A percentile compares a stretch with the other conserved stretches of the same genome.
phyloP scores from a whole-genome alignment of 306 rosid species.

The Astragalus glycyphyllos region DNA sequence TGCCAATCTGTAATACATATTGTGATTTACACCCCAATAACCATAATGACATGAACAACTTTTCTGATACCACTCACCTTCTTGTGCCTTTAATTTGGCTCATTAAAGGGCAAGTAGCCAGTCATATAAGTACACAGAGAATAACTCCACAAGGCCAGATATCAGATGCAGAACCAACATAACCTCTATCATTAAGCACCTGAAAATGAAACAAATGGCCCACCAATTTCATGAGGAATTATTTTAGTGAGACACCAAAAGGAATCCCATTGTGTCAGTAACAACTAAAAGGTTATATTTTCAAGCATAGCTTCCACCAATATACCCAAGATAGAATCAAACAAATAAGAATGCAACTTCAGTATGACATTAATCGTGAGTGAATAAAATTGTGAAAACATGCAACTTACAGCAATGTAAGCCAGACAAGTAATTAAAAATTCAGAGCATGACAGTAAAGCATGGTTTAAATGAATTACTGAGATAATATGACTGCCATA shows the following conservation, averaged over 20 bases:
- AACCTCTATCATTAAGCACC: slow-evolving; percentile 91
- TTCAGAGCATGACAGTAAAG: not conserved
- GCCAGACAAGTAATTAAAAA: slow-evolving; percentile 16
- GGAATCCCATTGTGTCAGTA: too few species aligned
- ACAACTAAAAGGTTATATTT: too few species aligned
- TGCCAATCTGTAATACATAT: slow-evolving; percentile 67
- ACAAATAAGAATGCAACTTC: too few species aligned
- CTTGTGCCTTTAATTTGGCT: slow-evolving; percentile 56
- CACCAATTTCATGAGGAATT: too few species aligned
- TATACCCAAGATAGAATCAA: too few species aligned
- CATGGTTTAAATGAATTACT: not conserved
- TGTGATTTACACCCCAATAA: slow-evolving; percentile 25
- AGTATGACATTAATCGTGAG: too few species aligned
- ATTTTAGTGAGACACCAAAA: too few species aligned
- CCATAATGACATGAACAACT: slow-evolving; percentile 30
- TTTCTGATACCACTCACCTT: slow-evolving; percentile 61
- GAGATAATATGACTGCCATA: slow-evolving; percentile 45
- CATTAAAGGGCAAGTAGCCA: slow-evolving; percentile 96
- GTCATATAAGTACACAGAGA: slow-evolving; percentile 92
- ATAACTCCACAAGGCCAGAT: slow-evolving; percentile 98
- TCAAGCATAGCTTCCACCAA: too few species aligned
- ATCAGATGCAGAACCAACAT: slow-evolving; percentile 92
- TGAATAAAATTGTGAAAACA: slow-evolving; percentile 14
- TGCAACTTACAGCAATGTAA: not conserved
- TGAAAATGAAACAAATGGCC: slow-evolving; percentile 24